phyloP scores from a whole-genome alignment of 495 filamentous ascomycete genomes.

The Aspergillus coremiiformis region DNA sequence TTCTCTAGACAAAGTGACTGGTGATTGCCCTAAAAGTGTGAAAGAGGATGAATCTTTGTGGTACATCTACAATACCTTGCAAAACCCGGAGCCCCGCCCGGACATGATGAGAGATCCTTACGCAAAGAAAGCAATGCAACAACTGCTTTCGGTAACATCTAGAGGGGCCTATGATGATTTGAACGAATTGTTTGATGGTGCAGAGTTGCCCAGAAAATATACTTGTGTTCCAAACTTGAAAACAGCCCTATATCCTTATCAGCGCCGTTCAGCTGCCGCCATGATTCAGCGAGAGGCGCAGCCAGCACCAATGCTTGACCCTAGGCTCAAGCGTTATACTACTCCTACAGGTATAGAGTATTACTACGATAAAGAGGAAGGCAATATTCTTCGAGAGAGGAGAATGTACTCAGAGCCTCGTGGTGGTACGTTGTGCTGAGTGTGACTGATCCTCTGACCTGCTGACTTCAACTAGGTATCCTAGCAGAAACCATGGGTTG shows the following conservation, averaged over 20 bases:
- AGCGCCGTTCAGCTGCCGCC: conserved; percentile 70
- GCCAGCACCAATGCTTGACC: conserved; percentile 60
- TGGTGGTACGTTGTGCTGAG: conserved; percentile 47
- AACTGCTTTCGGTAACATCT: conserved; percentile 40
- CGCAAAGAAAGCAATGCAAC: conserved; percentile 52
- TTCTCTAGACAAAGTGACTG: neutral
- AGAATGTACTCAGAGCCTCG: conserved; percentile 63
- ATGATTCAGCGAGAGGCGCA: conserved; percentile 81
- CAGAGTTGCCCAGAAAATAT: conserved; percentile 10
- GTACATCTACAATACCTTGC: conserved; percentile 78
- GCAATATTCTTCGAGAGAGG: conserved; percentile 52
- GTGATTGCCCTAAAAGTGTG: conserved; percentile 6
- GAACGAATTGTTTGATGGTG: neutral
- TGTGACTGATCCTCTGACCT: neutral
- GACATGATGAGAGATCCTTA: conserved; percentile 47
- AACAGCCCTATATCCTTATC: conserved; percentile 67
- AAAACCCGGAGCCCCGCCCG: conserved; percentile 57
- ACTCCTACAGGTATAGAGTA: conserved; percentile 57
- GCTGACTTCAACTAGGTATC: conserved; percentile 22
- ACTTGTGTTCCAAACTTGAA: conserved; percentile 52
- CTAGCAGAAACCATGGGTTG: conserved; percentile 58
- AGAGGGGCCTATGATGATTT: neutral
- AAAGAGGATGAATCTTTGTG: conserved; percentile 58
- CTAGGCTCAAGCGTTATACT: conserved; percentile 51
- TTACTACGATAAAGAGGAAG: conserved; percentile 65